A percentile compares a stretch with the other conserved stretches of the same genome.
phyloP scores from a whole-genome alignment of 177 flowering plant species.

The Telopea speciosissima region DNA sequence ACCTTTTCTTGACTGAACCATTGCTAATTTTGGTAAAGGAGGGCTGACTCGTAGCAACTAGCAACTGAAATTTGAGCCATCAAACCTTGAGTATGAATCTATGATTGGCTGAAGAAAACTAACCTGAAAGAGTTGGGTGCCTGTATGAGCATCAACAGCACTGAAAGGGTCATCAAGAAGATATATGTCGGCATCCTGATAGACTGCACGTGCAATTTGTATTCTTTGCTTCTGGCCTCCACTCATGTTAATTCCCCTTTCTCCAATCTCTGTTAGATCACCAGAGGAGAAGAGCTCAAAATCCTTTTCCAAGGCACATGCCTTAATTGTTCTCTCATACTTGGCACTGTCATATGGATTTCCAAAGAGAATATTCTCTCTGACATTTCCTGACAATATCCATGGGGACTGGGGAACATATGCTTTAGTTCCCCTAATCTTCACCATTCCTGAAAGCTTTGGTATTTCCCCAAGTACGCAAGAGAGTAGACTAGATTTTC shows the following conservation, averaged over 20 bases:
- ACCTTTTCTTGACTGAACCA: neutral
- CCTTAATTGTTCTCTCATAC: conserved; percentile 59
- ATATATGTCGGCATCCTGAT: conserved; percentile 92
- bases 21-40: neutral
- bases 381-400: conserved; percentile 84
- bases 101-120: neutral
- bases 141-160: conserved; percentile 91
- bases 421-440: conserved; percentile 81
- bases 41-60: no score
- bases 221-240: conserved; percentile 98
- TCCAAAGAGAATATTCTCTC: conserved; percentile 86
- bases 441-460: conserved; percentile 63
- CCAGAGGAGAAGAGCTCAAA: conserved; percentile 78
- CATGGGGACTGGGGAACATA: conserved; percentile 97
- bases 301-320: conserved; percentile 88
- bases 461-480: conserved; percentile 82
- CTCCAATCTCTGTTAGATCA: conserved; percentile 93
- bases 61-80: neutral
- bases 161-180: conserved; percentile 97
- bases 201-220: conserved; percentile 94
- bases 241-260: conserved; percentile 96
- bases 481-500: conserved; percentile 84
- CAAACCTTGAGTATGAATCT: neutral
- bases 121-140: conserved; percentile 70
- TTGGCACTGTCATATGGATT: conserved; percentile 47